Conservation (phyloP, 2,329 filamentous ascomycete genomes). For the Grosmannia serpens region DNA sequence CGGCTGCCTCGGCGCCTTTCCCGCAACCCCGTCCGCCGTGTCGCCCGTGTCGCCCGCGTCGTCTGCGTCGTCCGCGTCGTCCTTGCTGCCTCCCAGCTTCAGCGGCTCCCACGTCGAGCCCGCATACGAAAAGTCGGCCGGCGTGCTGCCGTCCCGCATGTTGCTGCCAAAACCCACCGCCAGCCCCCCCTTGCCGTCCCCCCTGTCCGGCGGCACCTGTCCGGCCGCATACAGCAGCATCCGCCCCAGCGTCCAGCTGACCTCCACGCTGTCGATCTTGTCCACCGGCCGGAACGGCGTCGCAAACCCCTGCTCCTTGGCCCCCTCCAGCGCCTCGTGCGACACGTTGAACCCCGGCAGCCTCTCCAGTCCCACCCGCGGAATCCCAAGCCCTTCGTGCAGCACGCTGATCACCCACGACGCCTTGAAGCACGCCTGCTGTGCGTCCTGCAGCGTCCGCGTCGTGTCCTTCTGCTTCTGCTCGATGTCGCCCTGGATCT, state of each 20-base stretch:
- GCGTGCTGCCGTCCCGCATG: conserved; percentile 41
- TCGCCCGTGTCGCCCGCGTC: conserved; percentile 44
- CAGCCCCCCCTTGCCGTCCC: conserved; percentile 31
- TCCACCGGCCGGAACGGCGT: conserved; percentile 88
- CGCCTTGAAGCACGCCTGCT: conserved; percentile 92
- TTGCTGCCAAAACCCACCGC: conserved; percentile 94
- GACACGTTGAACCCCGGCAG: conserved; percentile 56
- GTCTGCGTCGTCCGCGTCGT: conserved; percentile 41
- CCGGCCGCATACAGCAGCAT: conserved; percentile 92
- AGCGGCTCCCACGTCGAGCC: conserved; percentile 40
- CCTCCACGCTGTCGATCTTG: conserved; percentile 81
- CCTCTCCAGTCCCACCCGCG: conserved; percentile 67
- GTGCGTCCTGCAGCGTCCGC: conserved; percentile 65
- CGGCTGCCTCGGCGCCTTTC: conserved; percentile 53
- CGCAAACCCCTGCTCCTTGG: conserved; percentile 59
- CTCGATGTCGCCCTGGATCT: conserved; percentile 55
- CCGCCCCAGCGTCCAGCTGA: conserved; percentile 95
- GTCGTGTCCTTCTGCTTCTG: conserved; percentile 35
- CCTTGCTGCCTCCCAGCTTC: conserved; percentile 38
- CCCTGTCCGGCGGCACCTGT: conserved; percentile 55
- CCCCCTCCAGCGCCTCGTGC: conserved; percentile 54
- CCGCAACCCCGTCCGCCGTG: conserved; percentile 47
- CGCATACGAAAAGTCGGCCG: conserved; percentile 74
- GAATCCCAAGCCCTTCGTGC: conserved; percentile 90
- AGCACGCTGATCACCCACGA: conserved; percentile 96